Evolutionary conservation across 108 stramenopile genomes (phyloP), one percentile per base, ranked within the genome.

Genomic region (Cylindrotheca closterium): DNA sequence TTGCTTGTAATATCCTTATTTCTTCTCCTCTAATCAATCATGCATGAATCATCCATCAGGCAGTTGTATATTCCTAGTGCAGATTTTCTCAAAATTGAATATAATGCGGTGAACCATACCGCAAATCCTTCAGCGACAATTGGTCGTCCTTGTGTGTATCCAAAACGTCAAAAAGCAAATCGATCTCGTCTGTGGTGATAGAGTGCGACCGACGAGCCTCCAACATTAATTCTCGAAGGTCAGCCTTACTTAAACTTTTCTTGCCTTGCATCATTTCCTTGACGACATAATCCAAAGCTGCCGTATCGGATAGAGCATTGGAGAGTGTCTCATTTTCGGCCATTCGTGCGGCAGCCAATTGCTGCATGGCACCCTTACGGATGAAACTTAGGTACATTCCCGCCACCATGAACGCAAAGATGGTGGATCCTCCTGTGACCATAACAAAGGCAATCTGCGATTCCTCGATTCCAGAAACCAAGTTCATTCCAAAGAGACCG

Each of bases 401-500:
- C 2, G 55, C 76, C 27, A 78, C 74, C 27, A 55, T 31, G 8
- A 58, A n/a, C 10, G 74, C 59, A 4, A 55, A 18, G 0, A 47
- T 45, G 3, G 59, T 32, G 19, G 81, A 77, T 37, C 63, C 23
- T 25, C 68, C 42, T 2, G 87, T 77, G 12, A 89, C 74, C 15
- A 73, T 30, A 8, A 63, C 64, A 65, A 95, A 92, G 1, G 86
- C 84, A 5, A 79, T 77, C 32, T 69, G 65, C 3, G 76, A 66
- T 8, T 82, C 56, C 65, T 95, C 94, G 2, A 80, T 62, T 1
- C 94, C 94, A 60, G 76, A 78, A 4, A 88, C 61, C n/a, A 95
- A 56, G 60, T 95, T 95, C 94, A 95, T 95, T 10, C 94, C 94
- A 71, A 86, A 95, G 57, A 87, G 85, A 1, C 91, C 94, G n/a